Evolutionary conservation across 345 rosid species (phyloP), one percentile per base, ranked within the genome.

Genomic region (Gossypium ekmanianum): DNA sequence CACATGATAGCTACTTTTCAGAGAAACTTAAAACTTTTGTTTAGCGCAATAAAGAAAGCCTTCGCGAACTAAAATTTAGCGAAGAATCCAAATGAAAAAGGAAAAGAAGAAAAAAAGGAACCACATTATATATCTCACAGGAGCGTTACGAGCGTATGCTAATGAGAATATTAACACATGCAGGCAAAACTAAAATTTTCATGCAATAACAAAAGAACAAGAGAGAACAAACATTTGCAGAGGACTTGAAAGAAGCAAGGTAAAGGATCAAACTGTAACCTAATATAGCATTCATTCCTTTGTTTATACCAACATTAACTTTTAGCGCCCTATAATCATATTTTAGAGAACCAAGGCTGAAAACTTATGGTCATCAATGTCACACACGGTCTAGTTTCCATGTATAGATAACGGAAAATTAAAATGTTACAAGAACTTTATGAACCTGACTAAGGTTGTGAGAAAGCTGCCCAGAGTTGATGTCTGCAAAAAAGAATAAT

Each of bases 381-480:
- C 6, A 34, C 14, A 4, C 63, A 73, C 54, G 17, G 8, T 45
- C 45, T 16, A 45, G 14, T 17, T 65, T 66, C 39, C 61, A 59
- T 14, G 3, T 9, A 59, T 27, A 45, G 43, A 62, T 24, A 70
- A 73, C 22, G 43, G 54, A 45, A 59, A 71, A 47, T n/a, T 18
- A 1, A 52, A 67, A 13, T 16, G 45, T 59, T 20, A 29, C 7
- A 55, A 77, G 69, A 67, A 34, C 39, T 4, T 34, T 34, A 34
- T 29, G 65, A 84, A 93, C 96, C 97, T 94, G 66, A 89, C 54
- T 76, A 83, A 9, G 41, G 94, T 79, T 61, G 82, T 61, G 48
- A 90, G 18, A 59, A 78, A 79, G 16, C 78, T 82, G 8, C 75
- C 18, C 41, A 79, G 43, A 52, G 85, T 77, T 34, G 79, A 78